phyloP scores from a whole-genome alignment of 2,329 filamentous ascomycete genomes.

The Fusarium ambrosium region DNA sequence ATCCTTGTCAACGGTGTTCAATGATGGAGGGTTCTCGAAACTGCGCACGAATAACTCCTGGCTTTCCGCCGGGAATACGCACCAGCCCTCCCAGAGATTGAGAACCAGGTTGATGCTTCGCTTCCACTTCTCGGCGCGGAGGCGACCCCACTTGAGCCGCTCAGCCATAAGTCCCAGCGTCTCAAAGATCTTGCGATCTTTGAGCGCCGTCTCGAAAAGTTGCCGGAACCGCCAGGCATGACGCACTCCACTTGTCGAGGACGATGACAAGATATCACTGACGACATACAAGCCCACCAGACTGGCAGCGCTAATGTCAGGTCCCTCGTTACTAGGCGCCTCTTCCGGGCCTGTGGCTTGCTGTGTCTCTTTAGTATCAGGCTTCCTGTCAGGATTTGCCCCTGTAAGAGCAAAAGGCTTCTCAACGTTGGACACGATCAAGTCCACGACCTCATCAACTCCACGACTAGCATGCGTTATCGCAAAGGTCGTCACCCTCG shows the following conservation, averaged over 20 bases:
- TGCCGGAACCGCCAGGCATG: constrained; percentile 90
- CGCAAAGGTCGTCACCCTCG: constrained; percentile 87
- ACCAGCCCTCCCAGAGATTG: constrained; percentile 79
- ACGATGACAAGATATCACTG: constrained; percentile 83
- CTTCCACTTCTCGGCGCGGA: constrained; percentile 88
- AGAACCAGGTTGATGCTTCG: constrained; percentile 79
- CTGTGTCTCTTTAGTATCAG: constrained; percentile 52
- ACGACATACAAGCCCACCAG: constrained; percentile 85
- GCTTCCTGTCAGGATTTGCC: constrained; percentile 72
- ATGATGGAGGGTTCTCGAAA: constrained; percentile 77
- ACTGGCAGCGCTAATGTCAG: constrained; percentile 79
- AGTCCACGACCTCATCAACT: constrained; percentile 90
- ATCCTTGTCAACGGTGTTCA: constrained; percentile 48
- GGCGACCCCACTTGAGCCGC: constrained; percentile 80
- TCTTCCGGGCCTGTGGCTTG: constrained; percentile 49
- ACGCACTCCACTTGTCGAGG: constrained; percentile 80
- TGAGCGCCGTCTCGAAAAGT: constrained; percentile 81
- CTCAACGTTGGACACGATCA: constrained; percentile 86
- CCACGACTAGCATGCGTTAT: constrained; percentile 88
- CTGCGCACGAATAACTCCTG: constrained; percentile 78
- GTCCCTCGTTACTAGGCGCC: constrained; percentile 56
- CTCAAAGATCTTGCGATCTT: constrained; percentile 78
- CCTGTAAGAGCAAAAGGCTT: constrained; percentile 80
- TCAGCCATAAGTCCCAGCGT: constrained; percentile 80
- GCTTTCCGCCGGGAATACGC: constrained; percentile 79